phyloP scores from a whole-genome alignment of 108 stramenopile species.

The Cyclotella cryptica region DNA sequence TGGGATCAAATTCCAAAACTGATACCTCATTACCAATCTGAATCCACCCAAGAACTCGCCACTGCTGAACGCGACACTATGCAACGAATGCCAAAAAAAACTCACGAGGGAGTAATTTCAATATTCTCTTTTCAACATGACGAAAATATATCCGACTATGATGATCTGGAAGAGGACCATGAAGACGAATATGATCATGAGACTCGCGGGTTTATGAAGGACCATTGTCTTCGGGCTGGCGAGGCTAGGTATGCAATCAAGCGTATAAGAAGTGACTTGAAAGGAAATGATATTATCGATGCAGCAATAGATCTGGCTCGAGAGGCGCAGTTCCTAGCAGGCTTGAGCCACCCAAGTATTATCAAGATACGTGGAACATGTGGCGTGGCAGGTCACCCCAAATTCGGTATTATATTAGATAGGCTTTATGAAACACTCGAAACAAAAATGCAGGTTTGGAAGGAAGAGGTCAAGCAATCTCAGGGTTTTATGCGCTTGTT shows the following conservation, averaged over 20 bases:
- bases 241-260: slow-evolving; percentile 80
- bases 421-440: slow-evolving; percentile 77
- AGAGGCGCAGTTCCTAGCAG: slow-evolving; percentile 70
- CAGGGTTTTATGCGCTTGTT: slow-evolving; percentile 46
- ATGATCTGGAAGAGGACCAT: slow-evolving; percentile 44
- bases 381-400: slow-evolving; percentile 38
- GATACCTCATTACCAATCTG: not conserved
- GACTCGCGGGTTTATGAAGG: slow-evolving; percentile 64
- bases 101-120: slow-evolving; percentile 9
- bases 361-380: slow-evolving; percentile 55
- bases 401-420: slow-evolving; percentile 73
- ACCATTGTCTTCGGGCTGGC: slow-evolving; percentile 63
- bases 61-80: not conserved
- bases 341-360: slow-evolving; percentile 49
- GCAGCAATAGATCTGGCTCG: slow-evolving; percentile 77
- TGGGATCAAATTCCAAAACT: not conserved
- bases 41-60: not conserved
- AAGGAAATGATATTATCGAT: slow-evolving; percentile 54
- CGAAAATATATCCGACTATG: slow-evolving; percentile 47
- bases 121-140: slow-evolving; percentile 31
- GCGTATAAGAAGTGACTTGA: slow-evolving; percentile 54
- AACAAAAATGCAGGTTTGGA: slow-evolving; percentile 65
- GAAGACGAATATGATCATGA: slow-evolving; percentile 57
- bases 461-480: slow-evolving; percentile 11
- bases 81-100: not conserved